Percentiles rank a stretch among this genome's conserved stretches.
Conservation (phyloP, 2,329 filamentous ascomycete genomes). For the Aspergillus brunneoviolaceus region DNA sequence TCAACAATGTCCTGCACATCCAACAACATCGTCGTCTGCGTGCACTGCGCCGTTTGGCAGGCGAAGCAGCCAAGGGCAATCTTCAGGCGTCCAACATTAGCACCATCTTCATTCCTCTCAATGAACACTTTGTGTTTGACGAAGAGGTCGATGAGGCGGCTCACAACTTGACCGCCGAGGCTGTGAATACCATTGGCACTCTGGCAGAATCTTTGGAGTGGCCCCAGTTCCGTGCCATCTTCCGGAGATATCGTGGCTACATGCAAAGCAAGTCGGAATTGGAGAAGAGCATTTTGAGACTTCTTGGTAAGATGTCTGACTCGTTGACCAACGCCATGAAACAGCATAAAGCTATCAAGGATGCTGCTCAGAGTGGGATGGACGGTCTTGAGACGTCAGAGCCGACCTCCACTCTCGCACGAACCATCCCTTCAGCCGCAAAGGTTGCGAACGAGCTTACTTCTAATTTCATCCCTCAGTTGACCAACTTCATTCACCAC, state of each 20-base stretch:
- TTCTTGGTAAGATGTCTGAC: conserved; percentile 80
- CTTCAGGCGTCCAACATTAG: conserved; percentile 76
- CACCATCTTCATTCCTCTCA: conserved; percentile 82
- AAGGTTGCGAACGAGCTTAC: conserved; percentile 72
- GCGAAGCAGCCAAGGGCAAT: conserved; percentile 62
- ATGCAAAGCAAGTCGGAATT: conserved; percentile 76
- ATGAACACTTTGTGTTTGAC: conserved; percentile 93
- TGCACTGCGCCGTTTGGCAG: conserved; percentile 73
- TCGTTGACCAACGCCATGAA: conserved; percentile 61
- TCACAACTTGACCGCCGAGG: conserved; percentile 81
- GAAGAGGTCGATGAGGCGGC: conserved; percentile 72
- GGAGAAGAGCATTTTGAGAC: conserved; percentile 80
- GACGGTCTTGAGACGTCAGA: conserved; percentile 30
- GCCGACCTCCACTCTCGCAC: conserved; percentile 53
- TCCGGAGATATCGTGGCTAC: conserved; percentile 81
- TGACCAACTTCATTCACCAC: conserved; percentile 83
- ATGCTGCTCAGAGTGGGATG: conserved; percentile 24
- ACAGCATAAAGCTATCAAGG: conserved; percentile 24
- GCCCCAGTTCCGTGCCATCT: conserved; percentile 82
- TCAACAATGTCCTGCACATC: conserved; percentile 87
- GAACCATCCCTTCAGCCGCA: conserved; percentile 64
- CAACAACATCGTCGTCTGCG: conserved; percentile 82
- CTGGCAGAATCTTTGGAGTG: conserved; percentile 78
- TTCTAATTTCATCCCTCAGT: conserved; percentile 71
- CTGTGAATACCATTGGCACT: conserved; percentile 74